Conservation (phyloP, 345 rosid species). For the Linum tenue region DNA sequence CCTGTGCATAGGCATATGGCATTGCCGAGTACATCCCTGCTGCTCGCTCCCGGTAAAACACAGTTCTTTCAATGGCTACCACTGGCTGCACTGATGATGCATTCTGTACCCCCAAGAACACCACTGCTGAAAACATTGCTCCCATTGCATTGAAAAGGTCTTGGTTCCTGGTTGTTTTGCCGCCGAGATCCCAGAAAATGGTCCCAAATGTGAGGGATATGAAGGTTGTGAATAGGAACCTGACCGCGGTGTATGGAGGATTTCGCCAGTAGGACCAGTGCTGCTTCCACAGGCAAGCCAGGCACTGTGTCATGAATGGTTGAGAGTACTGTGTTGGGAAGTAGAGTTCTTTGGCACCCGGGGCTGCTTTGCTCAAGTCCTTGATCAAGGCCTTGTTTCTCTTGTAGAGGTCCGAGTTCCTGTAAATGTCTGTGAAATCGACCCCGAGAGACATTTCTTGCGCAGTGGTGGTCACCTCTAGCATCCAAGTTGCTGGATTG, state of each 20-base stretch:
- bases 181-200: conserved; percentile 2
- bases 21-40: not conserved
- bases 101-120: not conserved
- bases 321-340: conserved; percentile 2
- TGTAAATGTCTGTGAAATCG: conserved; percentile 1
- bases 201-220: not conserved
- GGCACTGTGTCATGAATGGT: not conserved
- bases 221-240: conserved; percentile 2
- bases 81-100: conserved; percentile 4
- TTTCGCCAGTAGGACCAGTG: conserved; percentile 4
- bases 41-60: not conserved
- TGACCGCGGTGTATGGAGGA: conserved; percentile 2
- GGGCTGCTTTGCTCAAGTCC: conserved; percentile 2
- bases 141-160: conserved; percentile 4
- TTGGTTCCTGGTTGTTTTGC: not conserved
- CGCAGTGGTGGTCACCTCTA: not conserved
- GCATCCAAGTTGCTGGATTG: conserved; percentile 2
- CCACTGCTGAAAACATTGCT: not conserved
- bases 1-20: not conserved
- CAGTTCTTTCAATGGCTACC: conserved; percentile 6
- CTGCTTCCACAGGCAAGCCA: conserved; percentile 6
- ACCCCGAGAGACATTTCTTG: not conserved
- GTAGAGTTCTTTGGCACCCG: not conserved
- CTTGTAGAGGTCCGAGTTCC: not conserved
- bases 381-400: conserved; percentile 3